Evolutionary conservation across 2,329 filamentous ascomycete genomes (phyloP).

Genomic region (Daldinia sp.): DNA sequence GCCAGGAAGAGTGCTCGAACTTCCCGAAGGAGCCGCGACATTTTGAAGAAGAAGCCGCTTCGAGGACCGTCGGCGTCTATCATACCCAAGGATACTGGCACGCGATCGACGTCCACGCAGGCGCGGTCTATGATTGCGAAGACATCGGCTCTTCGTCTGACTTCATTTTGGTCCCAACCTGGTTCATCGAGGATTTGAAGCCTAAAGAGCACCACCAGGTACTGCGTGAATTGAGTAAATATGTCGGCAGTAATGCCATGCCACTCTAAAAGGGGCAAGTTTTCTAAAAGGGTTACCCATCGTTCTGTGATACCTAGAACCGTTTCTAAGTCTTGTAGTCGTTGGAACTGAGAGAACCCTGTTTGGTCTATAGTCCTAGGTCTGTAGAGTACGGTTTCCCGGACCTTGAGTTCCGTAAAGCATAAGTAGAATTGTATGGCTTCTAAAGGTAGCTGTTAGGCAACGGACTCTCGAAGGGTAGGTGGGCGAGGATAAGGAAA

Average conservation of each 20-base stretch:
- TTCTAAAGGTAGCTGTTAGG: conserved; percentile 23
- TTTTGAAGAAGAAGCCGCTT: conserved; percentile 40
- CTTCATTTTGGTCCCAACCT: conserved; percentile 39
- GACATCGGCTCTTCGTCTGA: conserved; percentile 36
- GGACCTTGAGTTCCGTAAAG: conserved; percentile 36
- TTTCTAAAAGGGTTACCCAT: conserved; percentile 31
- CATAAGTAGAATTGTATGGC: conserved; percentile 35
- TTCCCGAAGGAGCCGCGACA: conserved; percentile 27
- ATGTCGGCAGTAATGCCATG: conserved; percentile 36
- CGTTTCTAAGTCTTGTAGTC: conserved; percentile 37
- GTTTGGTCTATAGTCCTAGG: conserved; percentile 5
- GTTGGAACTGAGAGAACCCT: conserved; percentile 23
- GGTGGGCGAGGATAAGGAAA: too few relatives aligned
- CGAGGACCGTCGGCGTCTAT: conserved; percentile 33
- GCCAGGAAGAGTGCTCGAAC: conserved; percentile 38
- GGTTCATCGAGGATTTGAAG: conserved; percentile 37
- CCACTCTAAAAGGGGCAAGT: conserved; percentile 30
- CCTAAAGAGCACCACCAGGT: conserved; percentile 40
- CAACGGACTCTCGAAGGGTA: background rate
- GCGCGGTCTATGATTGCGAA: conserved; percentile 36
- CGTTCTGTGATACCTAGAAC: conserved; percentile 30
- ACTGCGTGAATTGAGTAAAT: conserved; percentile 41
- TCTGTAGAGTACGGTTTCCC: conserved; percentile 25
- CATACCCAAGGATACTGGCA: conserved; percentile 28
- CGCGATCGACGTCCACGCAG: conserved; percentile 18